A percentile compares a stretch with the other conserved stretches of the same genome.
Conservation (phyloP, 176 grass and related monocot species). For the Aechmea fasciata region DNA sequence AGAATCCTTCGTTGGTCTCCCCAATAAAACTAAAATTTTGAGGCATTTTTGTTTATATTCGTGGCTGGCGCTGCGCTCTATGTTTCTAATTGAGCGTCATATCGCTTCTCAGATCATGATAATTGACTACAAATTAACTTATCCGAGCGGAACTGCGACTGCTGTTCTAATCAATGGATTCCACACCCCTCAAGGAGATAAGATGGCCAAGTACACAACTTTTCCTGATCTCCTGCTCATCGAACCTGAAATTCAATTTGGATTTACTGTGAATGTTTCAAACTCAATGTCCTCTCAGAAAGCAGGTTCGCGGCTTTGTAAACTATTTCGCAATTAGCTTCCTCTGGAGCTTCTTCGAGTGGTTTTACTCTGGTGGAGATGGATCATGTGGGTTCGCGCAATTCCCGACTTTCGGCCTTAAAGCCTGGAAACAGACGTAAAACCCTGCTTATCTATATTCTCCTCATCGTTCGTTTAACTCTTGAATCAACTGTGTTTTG, state of each 20-base stretch:
- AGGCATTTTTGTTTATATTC: background rate
- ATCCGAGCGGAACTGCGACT: slow-evolving; percentile 93
- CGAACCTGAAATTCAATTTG: background rate
- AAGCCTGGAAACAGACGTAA: slow-evolving; percentile 96
- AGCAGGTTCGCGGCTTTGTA: slow-evolving; percentile 64
- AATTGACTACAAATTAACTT: slow-evolving; percentile 83
- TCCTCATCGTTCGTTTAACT: background rate
- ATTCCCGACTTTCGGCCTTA: slow-evolving; percentile 91
- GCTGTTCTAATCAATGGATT: slow-evolving; percentile 96
- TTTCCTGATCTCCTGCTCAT: slow-evolving; percentile 11
- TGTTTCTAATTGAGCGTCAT: background rate
- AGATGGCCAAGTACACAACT: slow-evolving; percentile 53
- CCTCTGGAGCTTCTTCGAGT: slow-evolving; percentile 93
- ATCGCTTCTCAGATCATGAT: slow-evolving; percentile 88
- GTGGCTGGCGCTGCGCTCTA: background rate
- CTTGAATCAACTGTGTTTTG: background rate
- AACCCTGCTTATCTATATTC: slow-evolving; percentile 9
- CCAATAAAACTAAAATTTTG: background rate
- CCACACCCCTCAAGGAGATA: slow-evolving; percentile 84
- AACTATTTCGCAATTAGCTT: slow-evolving; percentile 82
- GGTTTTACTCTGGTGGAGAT: slow-evolving; percentile 90
- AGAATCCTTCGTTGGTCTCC: background rate
- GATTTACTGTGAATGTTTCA: slow-evolving; percentile 1
- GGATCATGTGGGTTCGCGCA: slow-evolving; percentile 68
- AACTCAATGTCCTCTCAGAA: slow-evolving; percentile 32